These are phyloP conservation scores for Neoboletus magnificus DNA, from an alignment of 768 basidiomycete genomes.

Conservation along the genomic window DNA sequence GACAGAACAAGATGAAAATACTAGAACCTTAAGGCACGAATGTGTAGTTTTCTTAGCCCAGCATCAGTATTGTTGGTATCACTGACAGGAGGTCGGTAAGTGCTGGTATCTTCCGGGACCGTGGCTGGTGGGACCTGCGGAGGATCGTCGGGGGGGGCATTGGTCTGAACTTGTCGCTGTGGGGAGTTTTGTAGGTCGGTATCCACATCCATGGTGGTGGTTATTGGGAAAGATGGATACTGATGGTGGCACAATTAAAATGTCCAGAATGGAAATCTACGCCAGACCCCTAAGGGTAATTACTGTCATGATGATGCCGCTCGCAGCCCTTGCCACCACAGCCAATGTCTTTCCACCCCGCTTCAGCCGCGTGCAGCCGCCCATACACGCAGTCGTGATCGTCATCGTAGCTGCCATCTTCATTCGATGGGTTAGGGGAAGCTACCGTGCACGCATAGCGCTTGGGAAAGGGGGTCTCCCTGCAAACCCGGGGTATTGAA, in stretches of 20 bases:
- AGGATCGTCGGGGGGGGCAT: neutral
- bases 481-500: neutral
- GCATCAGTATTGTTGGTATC: neutral
- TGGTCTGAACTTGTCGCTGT: neutral
- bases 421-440: neutral
- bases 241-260: neutral
- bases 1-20: neutral
- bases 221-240: slow-evolving; percentile 1
- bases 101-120: neutral
- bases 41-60: neutral
- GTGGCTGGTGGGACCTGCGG: neutral
- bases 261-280: neutral
- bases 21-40: neutral
- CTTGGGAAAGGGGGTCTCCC: neutral
- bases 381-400: neutral
- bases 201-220: slow-evolving; percentile 16
- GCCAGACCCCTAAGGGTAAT: neutral
- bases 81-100: neutral
- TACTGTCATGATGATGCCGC: neutral
- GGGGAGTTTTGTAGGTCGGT: neutral
- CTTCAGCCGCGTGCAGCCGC: neutral
- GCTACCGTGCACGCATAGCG: neutral
- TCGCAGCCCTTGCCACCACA: neutral
- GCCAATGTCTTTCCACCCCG: neutral
- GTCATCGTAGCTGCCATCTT: neutral